Percentiles rank a stretch among this genome's conserved stretches.
phyloP scores from a whole-genome alignment of 2,329 filamentous ascomycete genomes.

The Didymellaceae sp. region DNA sequence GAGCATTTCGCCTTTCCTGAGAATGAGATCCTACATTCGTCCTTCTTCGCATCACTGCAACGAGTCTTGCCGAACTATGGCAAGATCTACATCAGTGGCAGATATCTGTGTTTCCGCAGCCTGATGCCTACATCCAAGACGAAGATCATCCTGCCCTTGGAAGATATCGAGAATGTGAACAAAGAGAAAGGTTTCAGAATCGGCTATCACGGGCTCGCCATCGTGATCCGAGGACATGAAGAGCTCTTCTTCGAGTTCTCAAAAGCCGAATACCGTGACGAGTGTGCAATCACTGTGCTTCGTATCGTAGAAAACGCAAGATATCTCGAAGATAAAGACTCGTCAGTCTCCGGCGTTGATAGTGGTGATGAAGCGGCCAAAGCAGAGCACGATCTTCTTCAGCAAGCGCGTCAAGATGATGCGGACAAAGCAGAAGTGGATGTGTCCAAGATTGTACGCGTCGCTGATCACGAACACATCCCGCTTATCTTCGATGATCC shows the following conservation, averaged over 20 bases:
- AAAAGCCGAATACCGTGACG: constrained; percentile 78
- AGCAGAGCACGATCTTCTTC: constrained; percentile 80
- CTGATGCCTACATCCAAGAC: constrained; percentile 87
- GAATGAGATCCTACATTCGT: constrained; percentile 82
- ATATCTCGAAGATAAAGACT: constrained; percentile 72
- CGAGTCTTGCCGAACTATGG: constrained; percentile 90
- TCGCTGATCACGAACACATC: constrained; percentile 61
- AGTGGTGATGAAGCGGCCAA: constrained; percentile 76
- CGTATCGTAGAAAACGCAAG: constrained; percentile 75
- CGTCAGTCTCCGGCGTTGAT: constrained; percentile 71
- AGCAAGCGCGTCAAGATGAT: constrained; percentile 69
- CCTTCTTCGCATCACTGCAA: constrained; percentile 92
- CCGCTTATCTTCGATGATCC: constrained; percentile 90
- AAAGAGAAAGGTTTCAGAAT: constrained; percentile 96
- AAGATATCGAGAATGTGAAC: constrained; percentile 89
- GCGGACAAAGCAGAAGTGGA: constrained; percentile 26
- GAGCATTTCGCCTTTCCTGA: constrained; percentile 88
- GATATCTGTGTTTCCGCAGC: constrained; percentile 90
- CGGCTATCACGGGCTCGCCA: constrained; percentile 85
- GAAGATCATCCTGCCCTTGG: constrained; percentile 88
- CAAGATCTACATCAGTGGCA: constrained; percentile 92
- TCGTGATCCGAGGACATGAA: constrained; percentile 93
- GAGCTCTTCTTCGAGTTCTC: constrained; percentile 96
- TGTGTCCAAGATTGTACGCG: constrained; percentile 39
- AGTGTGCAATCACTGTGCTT: constrained; percentile 83